Evolutionary conservation across 768 basidiomycete genomes (phyloP).

Genomic region (Tremella fuciformis): DNA sequence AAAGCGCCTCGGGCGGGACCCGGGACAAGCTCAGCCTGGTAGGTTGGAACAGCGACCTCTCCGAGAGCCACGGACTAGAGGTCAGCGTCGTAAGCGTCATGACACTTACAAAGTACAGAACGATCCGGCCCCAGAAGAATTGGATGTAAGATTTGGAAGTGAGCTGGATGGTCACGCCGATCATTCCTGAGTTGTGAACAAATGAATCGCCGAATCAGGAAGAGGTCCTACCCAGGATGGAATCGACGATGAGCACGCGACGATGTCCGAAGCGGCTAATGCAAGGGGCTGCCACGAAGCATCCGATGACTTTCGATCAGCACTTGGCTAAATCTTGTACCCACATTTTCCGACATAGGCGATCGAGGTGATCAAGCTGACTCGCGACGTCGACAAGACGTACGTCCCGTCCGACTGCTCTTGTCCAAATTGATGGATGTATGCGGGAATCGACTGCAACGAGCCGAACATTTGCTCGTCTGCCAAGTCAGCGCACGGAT

Average conservation of each 20-base stretch:
- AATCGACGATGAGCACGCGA: too few relatives aligned
- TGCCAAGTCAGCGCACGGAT: too few relatives aligned
- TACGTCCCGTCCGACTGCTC: neutral
- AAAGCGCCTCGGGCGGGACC: slow-evolving; percentile 1
- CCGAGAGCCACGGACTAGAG: slow-evolving; percentile 1
- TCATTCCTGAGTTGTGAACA: neutral
- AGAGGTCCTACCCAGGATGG: neutral
- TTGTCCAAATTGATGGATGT: neutral
- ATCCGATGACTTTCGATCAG: slow-evolving; percentile 3
- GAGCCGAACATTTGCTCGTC: neutral
- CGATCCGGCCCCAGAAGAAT: slow-evolving; percentile 4
- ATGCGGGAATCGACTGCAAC: neutral
- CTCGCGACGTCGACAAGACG: neutral
- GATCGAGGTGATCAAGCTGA: slow-evolving; percentile 1
- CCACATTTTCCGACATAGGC: slow-evolving; percentile 2
- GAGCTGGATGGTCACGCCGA: neutral
- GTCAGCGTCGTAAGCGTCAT: neutral
- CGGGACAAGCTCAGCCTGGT: slow-evolving; percentile 3
- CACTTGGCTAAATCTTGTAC: neutral
- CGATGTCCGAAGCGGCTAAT: too few relatives aligned
- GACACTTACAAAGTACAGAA: slow-evolving; percentile 2
- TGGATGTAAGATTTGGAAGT: slow-evolving; percentile 6
- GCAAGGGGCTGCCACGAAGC: neutral
- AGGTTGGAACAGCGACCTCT: slow-evolving; percentile 3
- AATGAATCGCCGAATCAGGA: neutral